Conservation (phyloP, 2,329 filamentous ascomycete genomes). For the Cercospora zeina region DNA sequence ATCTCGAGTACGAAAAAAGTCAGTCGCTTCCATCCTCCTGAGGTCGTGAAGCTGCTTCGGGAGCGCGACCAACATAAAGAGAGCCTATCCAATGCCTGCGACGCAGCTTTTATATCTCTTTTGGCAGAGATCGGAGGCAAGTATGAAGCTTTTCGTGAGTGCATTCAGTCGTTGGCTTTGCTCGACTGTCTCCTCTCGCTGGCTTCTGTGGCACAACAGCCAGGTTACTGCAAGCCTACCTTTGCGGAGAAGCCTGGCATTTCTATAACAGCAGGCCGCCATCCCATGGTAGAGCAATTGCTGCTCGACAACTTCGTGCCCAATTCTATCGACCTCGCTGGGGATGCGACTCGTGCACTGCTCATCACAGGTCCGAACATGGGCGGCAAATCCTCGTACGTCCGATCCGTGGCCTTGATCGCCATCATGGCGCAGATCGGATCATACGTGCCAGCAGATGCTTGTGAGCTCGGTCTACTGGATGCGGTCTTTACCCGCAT, state of each 20-base stretch:
- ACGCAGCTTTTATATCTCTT: constrained; percentile 73
- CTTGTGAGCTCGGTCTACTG: constrained; percentile 73
- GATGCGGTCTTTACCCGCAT: constrained; percentile 95
- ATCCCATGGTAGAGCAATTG: constrained; percentile 93
- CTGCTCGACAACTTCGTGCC: constrained; percentile 86
- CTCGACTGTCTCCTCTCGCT: constrained; percentile 89
- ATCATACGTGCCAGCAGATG: constrained; percentile 82
- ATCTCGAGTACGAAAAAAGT: constrained; percentile 91
- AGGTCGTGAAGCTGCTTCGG: constrained; percentile 76
- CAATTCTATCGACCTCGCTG: constrained; percentile 75
- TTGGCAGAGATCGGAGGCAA: constrained; percentile 73
- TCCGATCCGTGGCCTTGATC: constrained; percentile 87
- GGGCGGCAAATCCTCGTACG: constrained; percentile 98
- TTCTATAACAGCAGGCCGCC: constrained; percentile 71
- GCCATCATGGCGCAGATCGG: constrained; percentile 93
- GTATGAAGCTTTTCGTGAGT: constrained; percentile 87
- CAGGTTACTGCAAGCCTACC: constrained; percentile 81
- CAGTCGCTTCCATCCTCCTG: constrained; percentile 90
- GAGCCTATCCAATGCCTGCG: constrained; percentile 85
- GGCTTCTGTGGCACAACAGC: constrained; percentile 77
- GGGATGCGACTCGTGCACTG: constrained; percentile 67
- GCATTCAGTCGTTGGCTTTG: constrained; percentile 78
- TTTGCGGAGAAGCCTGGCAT: constrained; percentile 67
- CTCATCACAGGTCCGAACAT: constrained; percentile 97
- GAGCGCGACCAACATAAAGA: constrained; percentile 96